Evolutionary conservation across 805 yeast genomes (phyloP).

Genomic region (Teunomyces cretensis): DNA sequence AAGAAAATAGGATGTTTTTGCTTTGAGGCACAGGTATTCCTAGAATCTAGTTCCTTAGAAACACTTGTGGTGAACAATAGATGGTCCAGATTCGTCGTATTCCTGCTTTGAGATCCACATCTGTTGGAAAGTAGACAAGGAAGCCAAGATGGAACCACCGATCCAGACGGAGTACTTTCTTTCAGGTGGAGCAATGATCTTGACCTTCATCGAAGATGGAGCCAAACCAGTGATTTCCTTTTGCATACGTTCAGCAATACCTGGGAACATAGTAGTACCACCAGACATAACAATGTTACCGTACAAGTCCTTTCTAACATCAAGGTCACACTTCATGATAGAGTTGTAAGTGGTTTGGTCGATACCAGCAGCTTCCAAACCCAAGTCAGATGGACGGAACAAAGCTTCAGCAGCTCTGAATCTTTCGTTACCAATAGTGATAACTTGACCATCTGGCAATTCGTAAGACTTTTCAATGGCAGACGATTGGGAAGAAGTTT

Average conservation of each 20-base stretch:
- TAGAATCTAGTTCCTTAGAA: conserved; percentile 50
- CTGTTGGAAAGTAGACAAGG: conserved; percentile 99
- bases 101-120: conserved; percentile 99
- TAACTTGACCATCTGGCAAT: conserved; percentile 99
- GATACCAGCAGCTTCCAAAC: conserved; percentile 95
- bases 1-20: background rate
- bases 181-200: conserved; percentile 99
- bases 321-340: conserved; percentile 98
- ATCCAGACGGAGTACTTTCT: conserved; percentile 99
- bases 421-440: conserved; percentile 99
- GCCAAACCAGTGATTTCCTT: conserved; percentile 99
- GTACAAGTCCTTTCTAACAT: conserved; percentile 97
- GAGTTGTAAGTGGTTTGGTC: conserved; percentile 96
- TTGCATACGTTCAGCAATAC: conserved; percentile 99
- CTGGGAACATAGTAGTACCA: conserved; percentile 99
- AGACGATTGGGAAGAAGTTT: conserved; percentile 97
- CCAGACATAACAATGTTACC: conserved; percentile 99
- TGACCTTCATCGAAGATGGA: conserved; percentile 99
- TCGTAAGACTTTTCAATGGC: conserved; percentile 98
- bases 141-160: conserved; percentile 99
- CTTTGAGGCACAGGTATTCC: background rate
- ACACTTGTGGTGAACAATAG: conserved; percentile 96
- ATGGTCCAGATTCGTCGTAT: conserved; percentile 99
- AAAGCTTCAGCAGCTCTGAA: conserved; percentile 99
- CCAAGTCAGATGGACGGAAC: conserved; percentile 94